Evolutionary conservation across 805 yeast genomes (phyloP).

Genomic region (Lachancea dasiensis): DNA sequence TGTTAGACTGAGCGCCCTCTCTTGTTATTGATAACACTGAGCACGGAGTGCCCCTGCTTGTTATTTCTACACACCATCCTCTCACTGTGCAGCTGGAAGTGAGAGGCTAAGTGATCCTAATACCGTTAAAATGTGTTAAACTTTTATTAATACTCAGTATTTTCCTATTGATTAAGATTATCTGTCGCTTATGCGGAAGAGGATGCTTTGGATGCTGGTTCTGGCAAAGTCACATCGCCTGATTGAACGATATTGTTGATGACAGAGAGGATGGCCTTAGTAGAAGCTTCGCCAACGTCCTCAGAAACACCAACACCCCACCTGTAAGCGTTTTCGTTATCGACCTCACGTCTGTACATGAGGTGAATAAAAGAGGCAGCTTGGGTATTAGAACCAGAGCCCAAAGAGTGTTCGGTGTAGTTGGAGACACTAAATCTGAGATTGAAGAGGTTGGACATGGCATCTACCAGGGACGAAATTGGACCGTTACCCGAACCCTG

Average conservation of each 20-base stretch:
- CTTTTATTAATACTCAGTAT: neutral
- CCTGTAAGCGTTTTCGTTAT: constrained; percentile 36
- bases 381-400: constrained; percentile 61
- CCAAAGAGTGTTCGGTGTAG: constrained; percentile 69
- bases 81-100: too few species aligned
- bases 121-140: neutral
- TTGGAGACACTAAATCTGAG: constrained; percentile 55
- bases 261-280: constrained; percentile 60
- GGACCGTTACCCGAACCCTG: constrained; percentile 74
- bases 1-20: too few species aligned
- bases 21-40: too few species aligned
- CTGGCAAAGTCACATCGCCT: constrained; percentile 27
- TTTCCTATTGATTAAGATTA: neutral
- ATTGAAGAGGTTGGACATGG: constrained; percentile 47
- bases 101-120: neutral
- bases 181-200: constrained; percentile 17
- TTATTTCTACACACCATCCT: too few species aligned
- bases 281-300: constrained; percentile 83
- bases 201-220: constrained; percentile 13
- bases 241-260: constrained; percentile 40
- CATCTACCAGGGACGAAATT: constrained; percentile 65
- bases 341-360: constrained; percentile 40
- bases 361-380: constrained; percentile 72
- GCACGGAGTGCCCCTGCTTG: too few species aligned
- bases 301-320: constrained; percentile 96